A percentile compares a stretch with the other conserved stretches of the same genome.
These are phyloP conservation scores for Lyophyllum atratum DNA, from an alignment of 768 basidiomycete genomes.

Conservation along the genomic window DNA sequence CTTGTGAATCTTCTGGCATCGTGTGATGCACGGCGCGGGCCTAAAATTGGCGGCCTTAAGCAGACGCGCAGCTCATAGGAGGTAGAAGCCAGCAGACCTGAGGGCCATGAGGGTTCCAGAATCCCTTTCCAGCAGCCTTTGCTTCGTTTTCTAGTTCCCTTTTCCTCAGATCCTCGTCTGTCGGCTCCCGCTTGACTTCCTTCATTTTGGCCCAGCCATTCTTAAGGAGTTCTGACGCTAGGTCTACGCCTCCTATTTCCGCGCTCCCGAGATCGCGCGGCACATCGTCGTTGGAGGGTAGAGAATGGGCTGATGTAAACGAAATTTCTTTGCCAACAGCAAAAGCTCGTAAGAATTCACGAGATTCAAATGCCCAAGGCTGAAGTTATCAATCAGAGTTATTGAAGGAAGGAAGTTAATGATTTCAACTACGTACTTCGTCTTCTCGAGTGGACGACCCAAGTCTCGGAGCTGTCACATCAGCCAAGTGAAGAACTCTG, in stretches of 20 bases:
- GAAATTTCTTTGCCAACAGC: conserved; percentile 90
- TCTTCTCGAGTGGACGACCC: conserved; percentile 85
- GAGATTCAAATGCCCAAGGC: conserved; percentile 91
- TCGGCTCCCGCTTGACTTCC: conserved; percentile 81
- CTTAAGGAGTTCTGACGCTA: conserved; percentile 75
- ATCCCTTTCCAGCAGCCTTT: conserved; percentile 69
- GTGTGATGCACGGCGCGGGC: conserved; percentile 74
- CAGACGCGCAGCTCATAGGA: neutral
- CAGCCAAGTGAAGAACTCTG: conserved; percentile 89
- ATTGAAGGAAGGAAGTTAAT: conserved; percentile 8
- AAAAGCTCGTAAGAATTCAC: conserved; percentile 86
- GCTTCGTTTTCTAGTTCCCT: conserved; percentile 80
- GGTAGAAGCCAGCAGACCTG: conserved; percentile 43
- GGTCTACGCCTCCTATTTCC: conserved; percentile 71
- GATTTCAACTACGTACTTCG: conserved; percentile 54
- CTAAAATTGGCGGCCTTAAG: conserved; percentile 35
- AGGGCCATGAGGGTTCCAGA: conserved; percentile 85
- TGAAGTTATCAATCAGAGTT: conserved; percentile 28
- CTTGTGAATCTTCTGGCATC: conserved; percentile 89
- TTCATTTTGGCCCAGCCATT: conserved; percentile 95
- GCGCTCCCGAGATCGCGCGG: conserved; percentile 80
- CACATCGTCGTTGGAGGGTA: conserved; percentile 74
- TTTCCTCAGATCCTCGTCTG: conserved; percentile 74
- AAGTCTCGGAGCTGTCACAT: conserved; percentile 80
- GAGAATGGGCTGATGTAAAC: conserved; percentile 79